Percentiles rank a stretch among this genome's conserved stretches.
These are phyloP conservation scores for Nigrograna mackinnonii DNA, from an alignment of 2,329 filamentous ascomycete genomes.

Conservation along the genomic window DNA sequence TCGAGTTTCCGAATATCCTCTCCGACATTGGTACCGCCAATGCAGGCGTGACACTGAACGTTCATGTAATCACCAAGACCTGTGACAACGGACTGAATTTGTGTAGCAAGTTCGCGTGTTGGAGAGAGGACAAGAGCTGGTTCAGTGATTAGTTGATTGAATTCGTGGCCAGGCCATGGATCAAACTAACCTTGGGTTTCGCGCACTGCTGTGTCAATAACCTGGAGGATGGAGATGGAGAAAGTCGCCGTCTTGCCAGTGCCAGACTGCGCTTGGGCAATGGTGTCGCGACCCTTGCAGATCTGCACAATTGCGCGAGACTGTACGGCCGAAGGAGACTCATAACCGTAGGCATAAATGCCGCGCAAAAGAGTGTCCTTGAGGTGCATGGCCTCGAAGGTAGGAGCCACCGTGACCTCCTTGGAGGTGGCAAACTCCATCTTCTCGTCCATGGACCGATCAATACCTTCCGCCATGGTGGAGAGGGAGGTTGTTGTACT, in stretches of 20 bases:
- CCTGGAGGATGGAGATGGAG: slow-evolving; percentile 93
- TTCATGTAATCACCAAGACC: slow-evolving; percentile 99
- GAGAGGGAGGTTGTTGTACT: not conserved
- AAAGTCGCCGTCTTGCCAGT: slow-evolving; percentile 97
- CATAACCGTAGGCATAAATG: slow-evolving; percentile 98
- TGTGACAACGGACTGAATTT: slow-evolving; percentile 98
- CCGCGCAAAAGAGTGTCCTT: slow-evolving; percentile 97
- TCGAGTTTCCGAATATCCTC: slow-evolving; percentile 98
- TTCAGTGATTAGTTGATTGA: not conserved
- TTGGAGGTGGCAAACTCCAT: slow-evolving; percentile 99
- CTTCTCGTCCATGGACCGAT: slow-evolving; percentile 90
- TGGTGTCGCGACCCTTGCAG: slow-evolving; percentile 98
- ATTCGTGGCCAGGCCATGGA: too few relatives aligned
- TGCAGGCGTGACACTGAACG: slow-evolving; percentile 97
- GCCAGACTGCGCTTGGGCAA: slow-evolving; percentile 95
- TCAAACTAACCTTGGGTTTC: slow-evolving; percentile 71
- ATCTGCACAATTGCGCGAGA: slow-evolving; percentile 98
- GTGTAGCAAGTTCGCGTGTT: slow-evolving; percentile 93
- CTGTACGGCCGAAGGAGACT: slow-evolving; percentile 96
- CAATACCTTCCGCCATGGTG: slow-evolving; percentile 89
- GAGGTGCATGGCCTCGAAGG: slow-evolving; percentile 75
- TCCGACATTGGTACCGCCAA: slow-evolving; percentile 95
- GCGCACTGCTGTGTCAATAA: slow-evolving; percentile 90
- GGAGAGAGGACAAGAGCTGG: slow-evolving; percentile 90
- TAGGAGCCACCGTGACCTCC: slow-evolving; percentile 93